phyloP scores from a whole-genome alignment of 2,329 filamentous ascomycete genomes.

The Claviceps humidiphila region DNA sequence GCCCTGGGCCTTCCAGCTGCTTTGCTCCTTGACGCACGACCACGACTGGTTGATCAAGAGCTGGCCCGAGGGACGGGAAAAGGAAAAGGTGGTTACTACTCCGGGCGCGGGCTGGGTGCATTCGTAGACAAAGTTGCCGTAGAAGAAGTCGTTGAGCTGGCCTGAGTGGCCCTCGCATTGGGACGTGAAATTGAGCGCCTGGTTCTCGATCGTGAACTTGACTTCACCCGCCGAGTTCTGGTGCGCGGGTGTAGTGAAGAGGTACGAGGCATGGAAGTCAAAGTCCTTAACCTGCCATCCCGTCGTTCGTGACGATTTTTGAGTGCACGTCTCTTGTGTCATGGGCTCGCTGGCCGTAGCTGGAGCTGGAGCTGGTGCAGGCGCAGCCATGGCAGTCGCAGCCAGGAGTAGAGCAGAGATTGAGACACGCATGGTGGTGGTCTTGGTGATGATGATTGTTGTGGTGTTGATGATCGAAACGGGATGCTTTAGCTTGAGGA shows the following conservation, averaged over 20 bases:
- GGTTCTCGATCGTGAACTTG: conserved; percentile 36
- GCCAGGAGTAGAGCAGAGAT: conserved; percentile 13
- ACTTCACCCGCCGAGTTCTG: conserved; percentile 34
- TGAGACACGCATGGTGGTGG: conserved; percentile 7
- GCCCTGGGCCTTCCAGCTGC: conserved; percentile 17
- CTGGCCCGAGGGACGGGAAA: conserved; percentile 20
- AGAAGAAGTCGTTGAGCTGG: conserved; percentile 36
- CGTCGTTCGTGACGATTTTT: conserved; percentile 9
- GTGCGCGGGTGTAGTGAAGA: conserved; percentile 38
- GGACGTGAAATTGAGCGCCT: conserved; percentile 23
- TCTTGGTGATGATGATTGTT: neutral
- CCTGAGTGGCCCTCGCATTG: conserved; percentile 28
- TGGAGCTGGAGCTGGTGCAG: conserved; percentile 5
- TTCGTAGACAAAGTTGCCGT: conserved; percentile 29
- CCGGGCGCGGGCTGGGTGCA: conserved; percentile 23
- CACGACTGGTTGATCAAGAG: conserved; percentile 36
- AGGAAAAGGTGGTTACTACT: conserved; percentile 28
- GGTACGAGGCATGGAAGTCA: conserved; percentile 34
- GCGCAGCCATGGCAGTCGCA: conserved; percentile 13
- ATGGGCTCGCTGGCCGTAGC: conserved; percentile 2
- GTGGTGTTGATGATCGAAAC: neutral
- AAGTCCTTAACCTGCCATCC: conserved; percentile 31
- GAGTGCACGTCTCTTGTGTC: conserved; percentile 9
- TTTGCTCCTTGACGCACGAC: conserved; percentile 29
- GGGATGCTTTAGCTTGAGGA: too few relatives aligned